phyloP scores from a whole-genome alignment of 2,329 filamentous ascomycete species.

The Trichoderma simmonsii region DNA sequence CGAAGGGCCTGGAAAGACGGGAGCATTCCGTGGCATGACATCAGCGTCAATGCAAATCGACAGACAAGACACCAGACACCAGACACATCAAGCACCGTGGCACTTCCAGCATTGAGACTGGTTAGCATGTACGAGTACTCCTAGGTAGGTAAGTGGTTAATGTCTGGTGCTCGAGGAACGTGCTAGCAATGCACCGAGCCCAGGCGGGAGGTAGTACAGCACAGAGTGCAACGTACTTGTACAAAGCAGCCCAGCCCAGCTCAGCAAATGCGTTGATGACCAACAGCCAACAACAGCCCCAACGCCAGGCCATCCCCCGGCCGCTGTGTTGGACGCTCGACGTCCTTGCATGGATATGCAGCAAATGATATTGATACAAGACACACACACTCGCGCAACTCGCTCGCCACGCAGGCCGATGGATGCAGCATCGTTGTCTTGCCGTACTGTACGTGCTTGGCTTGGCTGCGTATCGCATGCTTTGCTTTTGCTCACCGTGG shows the following conservation, averaged over 20 bases:
- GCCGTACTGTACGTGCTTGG: background rate
- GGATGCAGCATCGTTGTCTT: background rate
- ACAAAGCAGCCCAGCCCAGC: background rate
- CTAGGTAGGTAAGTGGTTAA: background rate
- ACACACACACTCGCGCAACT: background rate
- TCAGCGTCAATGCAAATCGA: background rate
- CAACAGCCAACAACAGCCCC: constrained; percentile 12
- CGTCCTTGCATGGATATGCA: constrained; percentile 13
- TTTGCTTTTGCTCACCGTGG: background rate
- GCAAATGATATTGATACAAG: background rate
- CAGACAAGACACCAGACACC: too few relatives aligned
- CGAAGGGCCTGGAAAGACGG: background rate
- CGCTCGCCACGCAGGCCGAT: background rate
- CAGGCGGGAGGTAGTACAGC: background rate
- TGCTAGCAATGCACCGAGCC: background rate
- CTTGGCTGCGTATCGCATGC: background rate
- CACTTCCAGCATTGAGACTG: background rate
- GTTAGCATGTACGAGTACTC: too few relatives aligned
- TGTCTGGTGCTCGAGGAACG: background rate
- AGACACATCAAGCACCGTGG: background rate
- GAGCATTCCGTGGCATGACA: background rate
- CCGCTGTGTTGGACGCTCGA: constrained; percentile 8
- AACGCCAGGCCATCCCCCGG: constrained; percentile 1
- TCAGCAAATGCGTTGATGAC: constrained; percentile 2
- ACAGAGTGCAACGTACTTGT: background rate